These are phyloP conservation scores for Stephanodiscus minutulus DNA, from an alignment of 108 stramenopile species.

Conservation along the genomic window DNA sequence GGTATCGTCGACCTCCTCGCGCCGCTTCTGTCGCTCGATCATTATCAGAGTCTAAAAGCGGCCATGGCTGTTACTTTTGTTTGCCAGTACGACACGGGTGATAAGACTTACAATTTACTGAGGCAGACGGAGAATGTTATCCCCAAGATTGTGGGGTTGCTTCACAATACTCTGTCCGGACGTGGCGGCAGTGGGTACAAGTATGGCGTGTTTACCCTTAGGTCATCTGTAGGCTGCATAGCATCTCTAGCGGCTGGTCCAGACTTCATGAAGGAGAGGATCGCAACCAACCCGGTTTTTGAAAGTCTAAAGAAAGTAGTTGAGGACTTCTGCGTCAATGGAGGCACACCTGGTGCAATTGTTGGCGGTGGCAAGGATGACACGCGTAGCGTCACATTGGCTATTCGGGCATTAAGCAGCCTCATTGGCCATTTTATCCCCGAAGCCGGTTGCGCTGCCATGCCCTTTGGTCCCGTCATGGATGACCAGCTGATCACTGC, in stretches of 20 bases:
- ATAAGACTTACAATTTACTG: constrained; percentile 88
- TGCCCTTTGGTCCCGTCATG: constrained; percentile 82
- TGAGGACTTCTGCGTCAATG: constrained; percentile 87
- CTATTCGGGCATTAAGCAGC: constrained; percentile 72
- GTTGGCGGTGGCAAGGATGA: constrained; percentile 90
- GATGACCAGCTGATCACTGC: constrained; percentile 81
- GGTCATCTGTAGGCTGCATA: constrained; percentile 89
- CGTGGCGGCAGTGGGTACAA: constrained; percentile 91
- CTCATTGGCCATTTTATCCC: constrained; percentile 86
- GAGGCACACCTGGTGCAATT: constrained; percentile 86
- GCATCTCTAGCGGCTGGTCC: constrained; percentile 87
- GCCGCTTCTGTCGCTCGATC: constrained; percentile 86
- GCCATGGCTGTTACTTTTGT: constrained; percentile 93
- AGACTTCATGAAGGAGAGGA: constrained; percentile 91
- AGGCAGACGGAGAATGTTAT: constrained; percentile 92
- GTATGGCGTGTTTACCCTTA: constrained; percentile 90
- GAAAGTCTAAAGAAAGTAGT: constrained; percentile 84
- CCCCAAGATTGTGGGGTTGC: constrained; percentile 84
- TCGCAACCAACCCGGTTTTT: constrained; percentile 85
- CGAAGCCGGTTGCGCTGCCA: constrained; percentile 66
- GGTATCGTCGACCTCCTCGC: constrained; percentile 89
- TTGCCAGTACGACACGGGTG: constrained; percentile 86
- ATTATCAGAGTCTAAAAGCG: constrained; percentile 91
- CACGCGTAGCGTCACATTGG: constrained; percentile 81
- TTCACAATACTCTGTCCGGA: constrained; percentile 90